Conservation (phyloP, 1,284 basidiomycete genomes). For the Ustilago shanxiensis region DNA sequence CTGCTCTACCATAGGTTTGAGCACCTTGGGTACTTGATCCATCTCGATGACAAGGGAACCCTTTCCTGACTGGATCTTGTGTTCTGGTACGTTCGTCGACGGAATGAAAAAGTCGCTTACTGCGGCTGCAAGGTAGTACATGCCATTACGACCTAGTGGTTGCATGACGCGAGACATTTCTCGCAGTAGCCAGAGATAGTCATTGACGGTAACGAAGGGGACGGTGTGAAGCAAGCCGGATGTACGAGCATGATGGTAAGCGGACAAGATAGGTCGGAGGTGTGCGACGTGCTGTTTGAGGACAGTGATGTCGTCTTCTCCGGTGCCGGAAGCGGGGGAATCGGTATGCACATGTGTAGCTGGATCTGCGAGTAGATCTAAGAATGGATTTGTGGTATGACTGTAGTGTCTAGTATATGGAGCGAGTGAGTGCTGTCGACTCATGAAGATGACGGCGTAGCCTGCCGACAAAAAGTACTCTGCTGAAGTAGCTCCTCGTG, state of each 20-base stretch:
- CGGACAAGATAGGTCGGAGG: conserved; percentile 80
- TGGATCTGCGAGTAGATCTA: conserved; percentile 87
- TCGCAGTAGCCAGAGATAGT: conserved; percentile 92
- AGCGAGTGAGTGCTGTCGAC: conserved; percentile 94
- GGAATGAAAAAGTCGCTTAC: conserved; percentile 98
- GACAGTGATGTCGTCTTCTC: conserved; percentile 75
- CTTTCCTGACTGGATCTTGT: conserved; percentile 97
- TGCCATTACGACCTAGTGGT: conserved; percentile 78
- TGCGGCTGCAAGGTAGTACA: conserved; percentile 97
- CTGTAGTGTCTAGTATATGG: conserved; percentile 97
- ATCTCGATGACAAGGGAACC: conserved; percentile 89
- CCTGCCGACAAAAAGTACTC: conserved; percentile 93
- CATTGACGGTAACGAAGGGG: conserved; percentile 93
- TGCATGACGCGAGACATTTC: conserved; percentile 78
- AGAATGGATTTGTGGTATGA: conserved; percentile 96
- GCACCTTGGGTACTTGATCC: conserved; percentile 97
- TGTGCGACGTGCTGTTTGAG: conserved; percentile 76
- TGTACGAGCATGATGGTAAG: conserved; percentile 84
- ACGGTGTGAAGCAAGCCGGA: conserved; percentile 84
- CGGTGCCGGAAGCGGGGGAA: conserved; percentile 22
- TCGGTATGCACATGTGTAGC: conserved; percentile 33
- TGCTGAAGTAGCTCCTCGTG: conserved; percentile 94
- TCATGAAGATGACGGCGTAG: conserved; percentile 98
- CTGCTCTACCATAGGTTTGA: conserved; percentile 90
- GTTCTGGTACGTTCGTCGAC: conserved; percentile 88